A percentile compares a stretch with the other conserved stretches of the same genome.
Conservation (phyloP, 1,284 basidiomycete genomes). For the Ceratobasidium theobromae region DNA sequence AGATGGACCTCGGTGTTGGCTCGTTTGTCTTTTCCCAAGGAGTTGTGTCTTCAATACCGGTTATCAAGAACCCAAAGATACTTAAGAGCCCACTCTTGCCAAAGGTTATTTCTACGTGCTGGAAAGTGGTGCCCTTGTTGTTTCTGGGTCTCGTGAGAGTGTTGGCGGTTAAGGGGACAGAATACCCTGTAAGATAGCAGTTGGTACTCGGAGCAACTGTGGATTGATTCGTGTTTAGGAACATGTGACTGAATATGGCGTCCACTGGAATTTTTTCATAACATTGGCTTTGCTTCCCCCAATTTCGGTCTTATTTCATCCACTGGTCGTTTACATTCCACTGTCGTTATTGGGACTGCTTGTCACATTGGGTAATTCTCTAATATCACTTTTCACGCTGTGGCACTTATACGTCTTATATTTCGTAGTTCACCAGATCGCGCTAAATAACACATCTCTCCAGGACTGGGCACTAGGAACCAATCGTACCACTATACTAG, state of each 20-base stretch:
- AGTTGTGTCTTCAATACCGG: conserved; percentile 77
- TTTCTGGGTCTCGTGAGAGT: conserved; percentile 77
- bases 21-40: conserved; percentile 96
- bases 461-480: conserved; percentile 66
- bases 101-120: conserved; percentile 55
- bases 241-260: conserved; percentile 94
- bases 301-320: conserved; percentile 69
- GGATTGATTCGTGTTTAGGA: conserved; percentile 58
- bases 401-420: conserved; percentile 1
- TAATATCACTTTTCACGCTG: neutral
- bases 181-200: conserved; percentile 76
- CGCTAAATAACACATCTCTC: conserved; percentile 58
- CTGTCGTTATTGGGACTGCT: conserved; percentile 66
- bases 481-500: conserved; percentile 62
- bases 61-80: conserved; percentile 61
- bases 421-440: conserved; percentile 64
- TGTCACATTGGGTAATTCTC: conserved; percentile 59
- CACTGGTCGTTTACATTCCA: conserved; percentile 58
- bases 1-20: conserved; percentile 99
- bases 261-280: conserved; percentile 99
- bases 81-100: conserved; percentile 51
- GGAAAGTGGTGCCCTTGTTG: conserved; percentile 70
- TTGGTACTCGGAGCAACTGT: neutral
- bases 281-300: conserved; percentile 83
- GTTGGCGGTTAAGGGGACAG: conserved; percentile 85